These are phyloP conservation scores for Syzygium jambos DNA, from an alignment of 345 rosid species.

Conservation along the genomic window DNA sequence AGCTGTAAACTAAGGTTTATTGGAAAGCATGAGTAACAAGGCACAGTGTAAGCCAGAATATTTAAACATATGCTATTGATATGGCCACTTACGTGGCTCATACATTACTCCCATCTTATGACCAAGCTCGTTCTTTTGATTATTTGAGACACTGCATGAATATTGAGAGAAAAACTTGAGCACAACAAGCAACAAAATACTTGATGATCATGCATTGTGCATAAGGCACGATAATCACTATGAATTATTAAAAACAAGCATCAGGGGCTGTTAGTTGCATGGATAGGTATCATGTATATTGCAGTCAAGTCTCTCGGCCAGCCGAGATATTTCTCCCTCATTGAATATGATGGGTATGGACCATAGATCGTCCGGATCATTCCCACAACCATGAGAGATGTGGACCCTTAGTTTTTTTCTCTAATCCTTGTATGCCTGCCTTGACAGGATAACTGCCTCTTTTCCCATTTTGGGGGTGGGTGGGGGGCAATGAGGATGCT, in stretches of 20 bases:
- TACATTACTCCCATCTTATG: not conserved
- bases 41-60: not conserved
- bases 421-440: not conserved
- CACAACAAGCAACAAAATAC: not conserved
- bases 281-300: not conserved
- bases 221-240: not conserved
- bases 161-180: not conserved
- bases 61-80: not conserved
- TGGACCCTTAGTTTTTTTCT: not conserved
- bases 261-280: not conserved
- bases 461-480: not conserved
- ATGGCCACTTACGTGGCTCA: not conserved
- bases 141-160: not conserved
- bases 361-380: not conserved
- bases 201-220: not conserved
- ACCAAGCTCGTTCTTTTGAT: not conserved
- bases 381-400: not conserved
- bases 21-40: not conserved
- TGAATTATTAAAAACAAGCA: not conserved
- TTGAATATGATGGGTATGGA: not conserved
- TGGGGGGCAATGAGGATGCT: not conserved
- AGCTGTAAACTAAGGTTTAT: not conserved
- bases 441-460: not conserved
- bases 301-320: not conserved
- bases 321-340: not conserved